Base-by-base conservation (phyloP, 306 rosid genomes). In the Malus sieversii region DNA sequence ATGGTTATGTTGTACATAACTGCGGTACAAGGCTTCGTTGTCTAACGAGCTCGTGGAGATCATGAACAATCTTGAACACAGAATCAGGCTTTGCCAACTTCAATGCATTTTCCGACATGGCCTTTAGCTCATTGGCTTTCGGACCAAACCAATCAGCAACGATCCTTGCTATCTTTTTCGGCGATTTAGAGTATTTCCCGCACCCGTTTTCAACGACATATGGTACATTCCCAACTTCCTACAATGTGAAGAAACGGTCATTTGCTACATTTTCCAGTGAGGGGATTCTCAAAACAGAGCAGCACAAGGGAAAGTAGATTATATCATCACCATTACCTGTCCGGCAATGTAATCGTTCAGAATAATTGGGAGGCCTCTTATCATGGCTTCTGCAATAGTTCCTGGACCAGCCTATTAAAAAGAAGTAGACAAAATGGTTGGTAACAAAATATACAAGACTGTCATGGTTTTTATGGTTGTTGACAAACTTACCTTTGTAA, bases 211-310 rank as follows among this genome's bases (percentile, higher is more conserved):
- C 97, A 45, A 92, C 99, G 15, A 95, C 99, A 71, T 89, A 95
- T 23, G 99, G 99, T 42, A 95, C 99, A 70, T 95, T 95, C 38
- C 97, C 99, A 67, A 80, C 99, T 86, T 95, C 99, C 99, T 95
- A 85, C n/a, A 80, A 70, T 52, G 51, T 77, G 70, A 78, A 60
- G 46, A 59, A 5, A 83, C 33, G 32, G 32, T 60, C 25, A 59
- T 16, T 73, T 4, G 8, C 25, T 58, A 22, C 51, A 35, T 57
- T 72, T 58, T 14, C 66, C 53, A 8, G 76, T 9, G 59, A 10
- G 29, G 27, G 32, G 20, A 33, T 52, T 71, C 75, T 20, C 44
- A 52, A 30, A 10, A 32, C 33, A 19, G 4, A 66, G 25, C 12
- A 66, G 68, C 45, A 16, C 1, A 32, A 8, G 45, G 18, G 33